A percentile compares a stretch with the other conserved stretches of the same genome.
Conservation (phyloP, 129 eudicot species). For the Tanacetum coccineum region DNA sequence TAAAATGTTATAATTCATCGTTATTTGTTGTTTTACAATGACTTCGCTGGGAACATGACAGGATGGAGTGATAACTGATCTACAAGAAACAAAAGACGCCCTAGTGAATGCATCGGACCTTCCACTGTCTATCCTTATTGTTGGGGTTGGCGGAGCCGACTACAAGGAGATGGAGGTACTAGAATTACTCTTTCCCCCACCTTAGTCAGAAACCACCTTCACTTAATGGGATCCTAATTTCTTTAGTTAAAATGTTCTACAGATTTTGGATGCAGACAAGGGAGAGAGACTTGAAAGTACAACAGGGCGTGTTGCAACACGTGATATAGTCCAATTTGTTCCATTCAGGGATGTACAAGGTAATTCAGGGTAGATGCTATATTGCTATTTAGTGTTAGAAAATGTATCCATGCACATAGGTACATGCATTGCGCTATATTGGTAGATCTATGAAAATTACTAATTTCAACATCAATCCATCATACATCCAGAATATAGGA, state of each 20-base stretch:
- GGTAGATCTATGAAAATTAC: not conserved
- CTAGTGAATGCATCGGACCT: conserved; percentile 92
- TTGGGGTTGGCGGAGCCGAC: conserved; percentile 99
- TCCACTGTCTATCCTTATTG: conserved; percentile 90
- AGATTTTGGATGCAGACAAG: conserved; percentile 88
- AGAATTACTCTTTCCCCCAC: conserved; percentile 12
- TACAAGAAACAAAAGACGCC: conserved; percentile 98
- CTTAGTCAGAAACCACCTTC: conserved; percentile 1
- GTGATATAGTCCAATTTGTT: conserved; percentile 97
- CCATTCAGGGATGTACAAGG: conserved; percentile 92
- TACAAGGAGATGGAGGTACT: conserved; percentile 98
- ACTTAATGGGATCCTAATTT: not conserved
- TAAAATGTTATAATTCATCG: not conserved
- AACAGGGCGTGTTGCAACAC: conserved; percentile 88
- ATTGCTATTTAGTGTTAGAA: not conserved
- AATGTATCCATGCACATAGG: not conserved
- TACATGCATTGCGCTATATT: not conserved
- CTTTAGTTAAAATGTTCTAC: conserved; percentile 14
- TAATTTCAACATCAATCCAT: not conserved
- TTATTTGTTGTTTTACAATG: not conserved
- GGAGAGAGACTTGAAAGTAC: conserved; percentile 94
- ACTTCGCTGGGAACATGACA: conserved; percentile 26
- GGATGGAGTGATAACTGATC: conserved; percentile 99
- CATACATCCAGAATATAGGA: not conserved
- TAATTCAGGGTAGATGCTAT: conserved; percentile 23